Evolutionary conservation across 495 filamentous ascomycete genomes (phyloP), one percentile per base, ranked within the genome.

Genomic region (Penicillium coffeae): DNA sequence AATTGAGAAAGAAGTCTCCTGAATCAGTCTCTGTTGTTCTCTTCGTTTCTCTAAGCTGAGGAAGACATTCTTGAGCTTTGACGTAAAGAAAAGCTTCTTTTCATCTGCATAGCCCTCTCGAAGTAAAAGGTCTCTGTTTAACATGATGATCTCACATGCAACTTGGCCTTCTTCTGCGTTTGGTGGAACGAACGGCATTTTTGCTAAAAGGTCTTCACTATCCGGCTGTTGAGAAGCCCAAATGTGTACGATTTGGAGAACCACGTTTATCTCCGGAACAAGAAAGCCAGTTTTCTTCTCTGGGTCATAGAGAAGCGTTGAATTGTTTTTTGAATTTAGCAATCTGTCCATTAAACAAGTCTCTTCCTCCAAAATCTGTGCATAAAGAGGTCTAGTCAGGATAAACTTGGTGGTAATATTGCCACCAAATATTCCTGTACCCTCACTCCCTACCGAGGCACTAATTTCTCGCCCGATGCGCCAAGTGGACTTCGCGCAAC

Each of bases 41-140:
- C 33, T 44, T 44, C 41, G 30, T 16, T 27, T 44, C 13, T 44
- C 41, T 6, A 44, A 8, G 5, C 22, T n/a, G 41, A 13, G 12
- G 12, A 44, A 44, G 7, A 44, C 13, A n/a, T 44, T 14, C 13
- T 44, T 44, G 5, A 44, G 41, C 33, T 44, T 44, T 21, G 21
- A 15, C 22, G 33, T 38, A 16, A 44, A 44, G 19, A 30, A 44
- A 6, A 44, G 8, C 8, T 14, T 7, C 9, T 44, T 44, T 32
- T 44, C 41, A 1, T 44, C 41, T 8, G 41, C 41, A 16, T 44
- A 44, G 1, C 10, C 41, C 12, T 44, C 41, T 25, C 41, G 21
- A 3, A 44, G 13, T 2, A 44, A 1, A 10, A 44, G 41, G 2
- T 44, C 15, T 32, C 6, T 27, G 12, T 44, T 44, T 3, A 13